Evolutionary conservation across 2,329 filamentous ascomycete species (phyloP).

Genomic region (Phaeosphaeria sp.): DNA sequence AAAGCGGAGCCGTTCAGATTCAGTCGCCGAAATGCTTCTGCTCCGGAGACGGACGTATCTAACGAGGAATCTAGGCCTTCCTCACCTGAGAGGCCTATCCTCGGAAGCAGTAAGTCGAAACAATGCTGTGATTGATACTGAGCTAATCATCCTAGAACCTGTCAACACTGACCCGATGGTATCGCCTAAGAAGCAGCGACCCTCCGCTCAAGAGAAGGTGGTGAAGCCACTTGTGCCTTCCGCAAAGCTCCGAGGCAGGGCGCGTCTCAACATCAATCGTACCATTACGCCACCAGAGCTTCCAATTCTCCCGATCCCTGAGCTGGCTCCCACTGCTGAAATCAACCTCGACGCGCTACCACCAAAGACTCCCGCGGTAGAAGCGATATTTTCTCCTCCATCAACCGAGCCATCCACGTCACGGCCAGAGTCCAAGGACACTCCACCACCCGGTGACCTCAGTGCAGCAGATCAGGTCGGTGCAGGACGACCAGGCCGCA

Average conservation of each 20-base stretch:
- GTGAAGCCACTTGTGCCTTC: constrained; percentile 33
- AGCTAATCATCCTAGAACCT: constrained; percentile 50
- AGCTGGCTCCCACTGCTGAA: constrained; percentile 33
- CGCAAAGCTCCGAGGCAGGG: constrained; percentile 29
- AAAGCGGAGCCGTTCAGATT: constrained; percentile 55
- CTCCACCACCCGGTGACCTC: constrained; percentile 52
- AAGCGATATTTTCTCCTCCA: constrained; percentile 53
- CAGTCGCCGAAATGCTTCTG: constrained; percentile 46
- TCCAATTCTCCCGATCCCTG: constrained; percentile 24
- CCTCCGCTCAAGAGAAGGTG: constrained; percentile 32
- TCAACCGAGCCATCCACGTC: constrained; percentile 51
- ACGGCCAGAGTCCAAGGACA: constrained; percentile 48
- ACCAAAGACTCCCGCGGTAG: constrained; percentile 48
- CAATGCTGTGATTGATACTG: constrained; percentile 10
- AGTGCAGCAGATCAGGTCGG: constrained; percentile 41
- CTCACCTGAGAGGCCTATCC: constrained; percentile 42
- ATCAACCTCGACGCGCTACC: constrained; percentile 46
- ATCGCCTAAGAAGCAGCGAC: constrained; percentile 50
- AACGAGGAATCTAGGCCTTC: constrained; percentile 23
- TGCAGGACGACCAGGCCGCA: constrained; percentile 50
- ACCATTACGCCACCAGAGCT: constrained; percentile 28
- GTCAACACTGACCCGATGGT: constrained; percentile 56
- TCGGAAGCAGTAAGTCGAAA: constrained; percentile 51
- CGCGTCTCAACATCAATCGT: constrained; percentile 33
- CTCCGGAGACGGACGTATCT: constrained; percentile 20